Evolutionary conservation across 441 rosid genomes (phyloP).

Genomic region (Erodium trifolium): DNA sequence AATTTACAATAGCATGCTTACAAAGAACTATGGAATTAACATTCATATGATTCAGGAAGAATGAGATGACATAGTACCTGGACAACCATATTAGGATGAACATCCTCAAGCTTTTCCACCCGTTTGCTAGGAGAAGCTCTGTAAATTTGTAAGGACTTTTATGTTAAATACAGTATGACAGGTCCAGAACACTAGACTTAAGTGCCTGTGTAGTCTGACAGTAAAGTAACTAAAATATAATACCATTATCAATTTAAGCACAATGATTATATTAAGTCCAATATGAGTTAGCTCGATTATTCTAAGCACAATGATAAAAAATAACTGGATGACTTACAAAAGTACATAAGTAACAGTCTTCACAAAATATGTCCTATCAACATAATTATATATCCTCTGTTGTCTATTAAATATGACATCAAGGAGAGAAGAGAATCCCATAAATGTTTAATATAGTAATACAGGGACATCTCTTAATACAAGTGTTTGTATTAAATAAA

Average conservation of each 20-base stretch:
- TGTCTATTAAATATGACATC: background rate
- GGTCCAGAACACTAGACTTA: background rate
- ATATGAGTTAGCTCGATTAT: background rate
- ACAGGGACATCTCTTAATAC: background rate
- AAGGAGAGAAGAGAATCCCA: background rate
- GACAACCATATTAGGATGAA: constrained; percentile 50
- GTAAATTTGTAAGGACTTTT: constrained; percentile 13
- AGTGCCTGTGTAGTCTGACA: background rate
- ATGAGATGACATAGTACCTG: constrained; percentile 38
- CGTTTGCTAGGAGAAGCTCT: constrained; percentile 40
- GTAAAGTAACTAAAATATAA: background rate
- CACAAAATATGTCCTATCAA: background rate
- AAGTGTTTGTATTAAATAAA: background rate
- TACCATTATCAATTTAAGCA: background rate
- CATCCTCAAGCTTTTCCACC: constrained; percentile 58
- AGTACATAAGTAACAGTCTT: background rate
- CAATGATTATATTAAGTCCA: background rate
- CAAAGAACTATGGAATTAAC: constrained; percentile 1
- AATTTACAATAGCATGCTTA: constrained; percentile 5
- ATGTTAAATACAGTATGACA: background rate
- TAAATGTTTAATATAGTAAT: no score
- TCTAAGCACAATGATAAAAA: background rate
- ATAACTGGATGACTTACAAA: background rate
- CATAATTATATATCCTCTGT: background rate
- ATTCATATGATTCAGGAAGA: background rate